Conservation (phyloP, 768 basidiomycete species). For the Zangia roseola region DNA sequence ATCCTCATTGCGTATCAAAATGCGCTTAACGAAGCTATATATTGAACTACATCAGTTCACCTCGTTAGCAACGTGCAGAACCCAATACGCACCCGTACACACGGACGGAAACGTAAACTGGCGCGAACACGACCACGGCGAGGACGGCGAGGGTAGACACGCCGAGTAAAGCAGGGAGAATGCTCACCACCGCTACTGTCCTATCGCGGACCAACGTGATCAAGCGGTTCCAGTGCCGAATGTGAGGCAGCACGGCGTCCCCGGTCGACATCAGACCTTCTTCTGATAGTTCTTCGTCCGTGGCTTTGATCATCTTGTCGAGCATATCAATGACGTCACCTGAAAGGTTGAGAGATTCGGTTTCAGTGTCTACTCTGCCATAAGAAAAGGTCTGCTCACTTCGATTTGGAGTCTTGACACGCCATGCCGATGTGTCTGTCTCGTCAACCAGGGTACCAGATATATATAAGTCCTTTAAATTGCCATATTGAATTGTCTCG, state of each 20-base stretch:
- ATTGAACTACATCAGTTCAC: background rate
- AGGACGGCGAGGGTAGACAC: conserved; percentile 1
- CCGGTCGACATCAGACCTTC: conserved; percentile 11
- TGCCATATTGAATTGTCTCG: conserved; percentile 8
- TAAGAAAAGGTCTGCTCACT: background rate
- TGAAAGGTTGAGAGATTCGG: no score
- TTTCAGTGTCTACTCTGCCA: no score
- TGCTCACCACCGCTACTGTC: background rate
- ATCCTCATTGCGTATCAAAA: background rate
- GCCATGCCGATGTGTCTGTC: conserved; percentile 15
- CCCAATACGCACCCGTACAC: no score
- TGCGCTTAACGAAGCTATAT: background rate
- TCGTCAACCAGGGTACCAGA: conserved; percentile 17
- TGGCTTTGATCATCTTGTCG: no score
- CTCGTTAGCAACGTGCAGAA: no score
- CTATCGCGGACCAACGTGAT: background rate
- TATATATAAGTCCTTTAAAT: conserved; percentile 16
- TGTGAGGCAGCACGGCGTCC: conserved; percentile 4
- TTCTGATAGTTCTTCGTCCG: conserved; percentile 4
- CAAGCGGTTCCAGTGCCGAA: conserved; percentile 13
- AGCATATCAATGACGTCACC: no score
- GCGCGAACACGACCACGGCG: no score
- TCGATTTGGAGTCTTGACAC: conserved; percentile 16
- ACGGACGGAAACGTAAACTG: no score
- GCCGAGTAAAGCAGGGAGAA: conserved; percentile 2